phyloP scores from a whole-genome alignment of 805 yeast genomes.

The Tetrapisispora phaffii region DNA sequence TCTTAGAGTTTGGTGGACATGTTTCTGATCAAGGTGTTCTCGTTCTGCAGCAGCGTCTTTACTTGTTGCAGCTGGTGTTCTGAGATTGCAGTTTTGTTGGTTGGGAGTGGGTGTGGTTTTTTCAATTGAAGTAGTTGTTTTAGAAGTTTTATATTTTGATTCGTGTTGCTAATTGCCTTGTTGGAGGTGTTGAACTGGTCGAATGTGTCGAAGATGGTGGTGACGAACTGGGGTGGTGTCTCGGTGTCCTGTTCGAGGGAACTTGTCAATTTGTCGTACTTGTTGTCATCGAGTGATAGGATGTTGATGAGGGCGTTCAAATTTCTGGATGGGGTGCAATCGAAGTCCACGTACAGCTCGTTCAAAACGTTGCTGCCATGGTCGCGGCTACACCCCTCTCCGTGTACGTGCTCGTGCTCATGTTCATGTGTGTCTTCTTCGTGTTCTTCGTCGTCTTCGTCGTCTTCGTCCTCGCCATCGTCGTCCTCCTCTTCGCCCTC shows the following conservation, averaged over 20 bases:
- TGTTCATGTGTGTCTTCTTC: slow-evolving; percentile 6
- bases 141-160: background rate
- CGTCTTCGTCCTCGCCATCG: slow-evolving; percentile 8
- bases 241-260: background rate
- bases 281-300: background rate
- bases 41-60: background rate
- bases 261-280: background rate
- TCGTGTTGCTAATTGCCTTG: background rate
- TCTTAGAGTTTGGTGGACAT: background rate
- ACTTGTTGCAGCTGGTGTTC: background rate
- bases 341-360: slow-evolving; percentile 18
- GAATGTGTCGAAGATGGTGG: background rate
- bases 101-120: background rate
- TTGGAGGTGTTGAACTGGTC: background rate
- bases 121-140: background rate
- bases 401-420: background rate
- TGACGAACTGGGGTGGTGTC: background rate
- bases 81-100: background rate
- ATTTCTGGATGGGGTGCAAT: background rate
- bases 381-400: slow-evolving; percentile 13
- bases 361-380: background rate
- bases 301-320: background rate
- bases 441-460: slow-evolving; percentile 6
- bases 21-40: background rate
- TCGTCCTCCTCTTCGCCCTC: slow-evolving; percentile 12